Evolutionary conservation across 139 green algal genomes (phyloP), one percentile per base, ranked within the genome.

Genomic region (Zygnema circumcarinatum): DNA sequence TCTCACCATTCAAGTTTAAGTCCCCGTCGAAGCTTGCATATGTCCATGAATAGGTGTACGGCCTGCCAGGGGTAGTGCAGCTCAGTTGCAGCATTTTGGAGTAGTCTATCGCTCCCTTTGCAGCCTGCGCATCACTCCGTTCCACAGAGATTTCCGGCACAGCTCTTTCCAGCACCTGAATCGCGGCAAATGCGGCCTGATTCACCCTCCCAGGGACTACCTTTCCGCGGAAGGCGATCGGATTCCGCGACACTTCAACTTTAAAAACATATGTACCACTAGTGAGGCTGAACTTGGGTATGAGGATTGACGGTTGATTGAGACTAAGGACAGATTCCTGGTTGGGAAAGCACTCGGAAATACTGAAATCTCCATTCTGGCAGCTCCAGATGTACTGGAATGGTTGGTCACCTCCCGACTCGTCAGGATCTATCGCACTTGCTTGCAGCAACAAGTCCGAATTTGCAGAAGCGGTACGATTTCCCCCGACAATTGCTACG

Each of bases 1-100:
- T n/a, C 69, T 78, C 69, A 78, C 69, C 69, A 52, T 78, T 39
- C 16, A 78, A 78, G 69, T 78, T 16, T 16, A 78, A 3, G 16
- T 78, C 69, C 16, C 11, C 35, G 35, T 78, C 16, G 16, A 41
- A 11, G 7, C 69, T 20, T 41, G 3, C 69, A 41, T 78, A 78
- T 22, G 16, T 16, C 69, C 69, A 78, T 41, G 35, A 52, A 41
- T 78, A 78, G 3, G 35, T 25, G 16, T 78, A 78, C 35, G 16
- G 16, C 7, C 3, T 41, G 69, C 16, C 16, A 78, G 69, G 16
- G 11, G 36, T 78, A 25, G 3, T 78, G 69, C 69, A 78, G 16
- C 36, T 78, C 16, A 78, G 16, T 41, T 78, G 35, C 69, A 78
- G 11, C 35, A 52, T 41, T 16, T 41, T 16, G 7, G 69, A 41